Evolutionary conservation across 306 rosid genomes (phyloP), one percentile per base, ranked within the genome.

Genomic region (Luffa aegyptiaca): DNA sequence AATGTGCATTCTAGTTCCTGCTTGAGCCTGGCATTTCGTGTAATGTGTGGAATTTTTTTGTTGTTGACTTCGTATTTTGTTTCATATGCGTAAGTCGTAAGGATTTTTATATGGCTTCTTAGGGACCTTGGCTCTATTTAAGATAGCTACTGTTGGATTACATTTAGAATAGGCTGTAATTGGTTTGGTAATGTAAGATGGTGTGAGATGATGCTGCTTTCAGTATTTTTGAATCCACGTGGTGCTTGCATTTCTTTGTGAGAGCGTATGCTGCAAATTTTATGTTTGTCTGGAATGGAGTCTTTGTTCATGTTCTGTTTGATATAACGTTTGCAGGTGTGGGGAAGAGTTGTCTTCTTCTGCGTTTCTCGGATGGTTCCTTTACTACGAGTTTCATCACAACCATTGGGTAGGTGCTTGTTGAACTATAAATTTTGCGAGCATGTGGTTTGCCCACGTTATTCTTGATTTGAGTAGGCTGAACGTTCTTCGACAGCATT

Each of bases 361-460:
- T 94, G 92, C 98, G 97, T 82, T 94, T 94, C 88, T 94, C 98
- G 5, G 96, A 94, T 86, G 98, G 98, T 44, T 94, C 98, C 45
- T 94, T 94, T 79, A 92, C 98, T 21, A 94, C 98, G 42, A 94
- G 98, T 86, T 94, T 94, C 83, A 94, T 94, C 79, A 94, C 97
- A 20, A 94, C 97, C 80, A 94, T 94, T 17, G 98, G 98, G 98
- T 94, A 85, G 49, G 90, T 76, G 74, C 45, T 46, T 64, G 78
- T 26, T 75, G 3, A 39, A 59, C 70, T 80, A 37, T 10, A 7
- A 42, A 36, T 69, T 7, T 69, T 53, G 26, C 14, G 44, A 5
- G 58, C 66, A 48, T 58, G 75, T 39, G 53, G 69, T 73, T 37
- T 35, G 48, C 42, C 77, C 49, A 73, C 39, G 75, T 35, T 59